Evolutionary conservation across 1,139 yeast genomes (phyloP).

Genomic region (Taphrina communis): DNA sequence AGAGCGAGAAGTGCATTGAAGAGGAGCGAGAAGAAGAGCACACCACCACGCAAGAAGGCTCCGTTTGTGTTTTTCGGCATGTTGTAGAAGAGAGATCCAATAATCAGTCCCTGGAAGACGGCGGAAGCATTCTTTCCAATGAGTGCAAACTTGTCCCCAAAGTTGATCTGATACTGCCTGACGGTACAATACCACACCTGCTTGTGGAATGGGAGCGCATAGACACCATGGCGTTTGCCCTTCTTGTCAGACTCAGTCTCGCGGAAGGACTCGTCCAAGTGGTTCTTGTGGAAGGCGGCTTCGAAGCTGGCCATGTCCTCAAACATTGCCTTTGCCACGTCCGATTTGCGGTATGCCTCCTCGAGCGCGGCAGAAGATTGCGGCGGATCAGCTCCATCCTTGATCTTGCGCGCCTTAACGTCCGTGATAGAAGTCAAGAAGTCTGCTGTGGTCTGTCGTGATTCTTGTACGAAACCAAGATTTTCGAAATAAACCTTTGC

Average conservation of each 20-base stretch:
- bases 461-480: conserved; percentile 74
- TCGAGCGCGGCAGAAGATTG: conserved; percentile 71
- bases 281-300: conserved; percentile 42
- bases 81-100: conserved; percentile 76
- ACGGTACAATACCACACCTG: conserved; percentile 46
- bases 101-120: conserved; percentile 60
- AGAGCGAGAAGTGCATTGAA: conserved; percentile 78
- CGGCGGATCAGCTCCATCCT: conserved; percentile 70
- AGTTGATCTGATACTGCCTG: conserved; percentile 42
- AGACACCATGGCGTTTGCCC: conserved; percentile 45
- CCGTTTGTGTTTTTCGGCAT: conserved; percentile 58
- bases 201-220: conserved; percentile 43
- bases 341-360: conserved; percentile 65
- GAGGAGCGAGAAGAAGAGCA: conserved; percentile 75
- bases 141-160: conserved; percentile 41
- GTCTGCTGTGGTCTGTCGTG: conserved; percentile 82
- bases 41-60: conserved; percentile 70
- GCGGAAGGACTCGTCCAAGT: conserved; percentile 37
- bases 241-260: conserved; percentile 44
- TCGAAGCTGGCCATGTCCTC: conserved; percentile 55
- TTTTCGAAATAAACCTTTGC: conserved; percentile 67
- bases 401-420: conserved; percentile 67
- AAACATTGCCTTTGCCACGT: conserved; percentile 56
- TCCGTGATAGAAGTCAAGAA: conserved; percentile 77
- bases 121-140: conserved; percentile 56